phyloP scores from a whole-genome alignment of 208 protist species.

The Trypanosoma lewisi region DNA sequence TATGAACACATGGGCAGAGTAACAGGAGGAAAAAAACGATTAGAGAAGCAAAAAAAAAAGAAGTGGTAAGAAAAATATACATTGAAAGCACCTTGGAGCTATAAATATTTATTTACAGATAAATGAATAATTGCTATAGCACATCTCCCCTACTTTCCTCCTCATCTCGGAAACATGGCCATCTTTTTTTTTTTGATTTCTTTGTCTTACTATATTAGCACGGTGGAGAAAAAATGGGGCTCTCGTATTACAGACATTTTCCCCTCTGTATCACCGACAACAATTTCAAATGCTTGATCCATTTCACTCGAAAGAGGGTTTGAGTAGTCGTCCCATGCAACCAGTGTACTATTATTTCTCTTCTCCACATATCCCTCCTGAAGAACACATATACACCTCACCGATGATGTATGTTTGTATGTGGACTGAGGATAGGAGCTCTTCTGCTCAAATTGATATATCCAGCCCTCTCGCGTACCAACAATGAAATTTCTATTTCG shows the following conservation, averaged over 20 bases:
- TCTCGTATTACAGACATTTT: slow-evolving; percentile 20
- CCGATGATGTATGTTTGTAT: slow-evolving; percentile 18
- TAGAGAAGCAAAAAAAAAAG: neutral
- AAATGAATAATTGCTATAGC: neutral
- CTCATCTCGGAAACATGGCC: neutral
- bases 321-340: neutral
- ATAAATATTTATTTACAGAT: neutral
- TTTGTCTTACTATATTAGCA: neutral
- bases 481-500: slow-evolving; percentile 25
- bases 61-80: neutral
- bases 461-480: slow-evolving; percentile 20
- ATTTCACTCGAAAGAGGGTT: neutral
- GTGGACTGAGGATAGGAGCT: slow-evolving; percentile 6
- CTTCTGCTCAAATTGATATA: slow-evolving; percentile 29
- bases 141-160: neutral
- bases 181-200: neutral
- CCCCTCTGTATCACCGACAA: slow-evolving; percentile 19
- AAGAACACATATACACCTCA: slow-evolving; percentile 24
- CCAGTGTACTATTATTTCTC: neutral
- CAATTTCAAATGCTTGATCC: slow-evolving; percentile 11
- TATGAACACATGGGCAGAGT: too few relatives aligned
- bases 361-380: slow-evolving; percentile 6
- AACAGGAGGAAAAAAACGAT: neutral
- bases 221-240: slow-evolving; percentile 8
- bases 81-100: neutral